phyloP scores from a whole-genome alignment of 306 rosid species.

The Prunus padus region DNA sequence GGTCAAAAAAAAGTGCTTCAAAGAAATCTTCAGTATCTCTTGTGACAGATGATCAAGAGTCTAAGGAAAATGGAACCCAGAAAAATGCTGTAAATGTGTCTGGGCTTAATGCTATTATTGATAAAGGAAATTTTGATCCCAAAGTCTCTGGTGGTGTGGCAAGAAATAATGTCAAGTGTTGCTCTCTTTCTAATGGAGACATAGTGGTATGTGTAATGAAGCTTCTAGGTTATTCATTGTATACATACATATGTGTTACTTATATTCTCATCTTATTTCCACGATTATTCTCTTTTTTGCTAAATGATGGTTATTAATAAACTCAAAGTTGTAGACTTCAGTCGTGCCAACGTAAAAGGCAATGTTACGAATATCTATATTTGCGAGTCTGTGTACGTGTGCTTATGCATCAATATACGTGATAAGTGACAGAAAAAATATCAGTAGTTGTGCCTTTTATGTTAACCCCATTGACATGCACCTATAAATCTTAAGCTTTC shows the following conservation, averaged over 20 bases:
- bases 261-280: not conserved
- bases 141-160: conserved; percentile 74
- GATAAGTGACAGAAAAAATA: not conserved
- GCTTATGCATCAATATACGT: not conserved
- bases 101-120: conserved; percentile 53
- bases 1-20: conserved; percentile 60
- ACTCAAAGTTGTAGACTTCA: not conserved
- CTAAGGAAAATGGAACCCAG: conserved; percentile 30
- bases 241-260: not conserved
- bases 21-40: conserved; percentile 28
- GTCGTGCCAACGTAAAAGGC: not conserved
- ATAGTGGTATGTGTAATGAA: conserved; percentile 78
- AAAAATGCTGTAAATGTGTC: conserved; percentile 39
- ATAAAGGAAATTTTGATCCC: conserved; percentile 77
- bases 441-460: not conserved
- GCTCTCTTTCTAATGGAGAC: conserved; percentile 86
- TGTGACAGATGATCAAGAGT: conserved; percentile 37
- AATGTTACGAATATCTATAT: not conserved
- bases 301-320: not conserved
- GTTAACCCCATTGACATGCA: not conserved
- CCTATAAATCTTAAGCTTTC: not conserved
- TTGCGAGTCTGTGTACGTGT: not conserved
- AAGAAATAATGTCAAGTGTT: conserved; percentile 72
- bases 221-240: conserved; percentile 20
- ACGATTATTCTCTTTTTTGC: not conserved